Conservation (phyloP, 1,139 yeast genomes). For the Candida sp. region DNA sequence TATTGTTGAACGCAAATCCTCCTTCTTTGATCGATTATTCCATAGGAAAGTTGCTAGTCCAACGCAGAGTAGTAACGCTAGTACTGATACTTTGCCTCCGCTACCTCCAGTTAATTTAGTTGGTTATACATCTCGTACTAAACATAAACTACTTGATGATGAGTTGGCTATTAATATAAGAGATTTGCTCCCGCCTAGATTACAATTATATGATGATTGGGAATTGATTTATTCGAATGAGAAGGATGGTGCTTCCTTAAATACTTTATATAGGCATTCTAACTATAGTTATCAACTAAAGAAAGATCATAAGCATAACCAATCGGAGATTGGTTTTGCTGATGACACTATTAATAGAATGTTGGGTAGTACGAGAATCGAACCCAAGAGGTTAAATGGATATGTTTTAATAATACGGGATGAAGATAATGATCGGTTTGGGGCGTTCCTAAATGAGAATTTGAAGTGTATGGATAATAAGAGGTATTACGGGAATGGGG, state of each 20-base stretch:
- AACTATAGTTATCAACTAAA: slow-evolving; percentile 30
- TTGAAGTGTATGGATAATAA: slow-evolving; percentile 67
- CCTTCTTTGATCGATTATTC: slow-evolving; percentile 9
- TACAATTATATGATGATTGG: slow-evolving; percentile 81
- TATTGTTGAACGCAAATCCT: slow-evolving; percentile 2
- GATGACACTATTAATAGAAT: slow-evolving; percentile 31
- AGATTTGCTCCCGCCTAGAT: slow-evolving; percentile 67
- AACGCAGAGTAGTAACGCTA: slow-evolving; percentile 3
- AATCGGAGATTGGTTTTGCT: slow-evolving; percentile 31
- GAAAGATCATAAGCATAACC: slow-evolving; percentile 14
- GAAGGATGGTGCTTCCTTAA: slow-evolving; percentile 87
- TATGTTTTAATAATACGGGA: slow-evolving; percentile 72
- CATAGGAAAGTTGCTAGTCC: slow-evolving; percentile 7
- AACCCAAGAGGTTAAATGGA: slow-evolving; percentile 50
- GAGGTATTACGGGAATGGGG: slow-evolving; percentile 90
- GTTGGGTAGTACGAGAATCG: slow-evolving; percentile 16
- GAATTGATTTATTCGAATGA: slow-evolving; percentile 74
- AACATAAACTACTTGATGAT: slow-evolving; percentile 49
- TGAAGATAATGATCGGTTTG: slow-evolving; percentile 62
- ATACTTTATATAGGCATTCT: slow-evolving; percentile 59
- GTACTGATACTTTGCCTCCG: slow-evolving; percentile 23
- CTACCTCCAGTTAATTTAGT: slow-evolving; percentile 25
- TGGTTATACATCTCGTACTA: slow-evolving; percentile 61
- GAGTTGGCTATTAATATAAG: slow-evolving; percentile 76
- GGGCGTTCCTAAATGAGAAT: slow-evolving; percentile 78